Evolutionary conservation across 2,329 filamentous ascomycete genomes (phyloP).

Genomic region (Penicillium sumatraense): DNA sequence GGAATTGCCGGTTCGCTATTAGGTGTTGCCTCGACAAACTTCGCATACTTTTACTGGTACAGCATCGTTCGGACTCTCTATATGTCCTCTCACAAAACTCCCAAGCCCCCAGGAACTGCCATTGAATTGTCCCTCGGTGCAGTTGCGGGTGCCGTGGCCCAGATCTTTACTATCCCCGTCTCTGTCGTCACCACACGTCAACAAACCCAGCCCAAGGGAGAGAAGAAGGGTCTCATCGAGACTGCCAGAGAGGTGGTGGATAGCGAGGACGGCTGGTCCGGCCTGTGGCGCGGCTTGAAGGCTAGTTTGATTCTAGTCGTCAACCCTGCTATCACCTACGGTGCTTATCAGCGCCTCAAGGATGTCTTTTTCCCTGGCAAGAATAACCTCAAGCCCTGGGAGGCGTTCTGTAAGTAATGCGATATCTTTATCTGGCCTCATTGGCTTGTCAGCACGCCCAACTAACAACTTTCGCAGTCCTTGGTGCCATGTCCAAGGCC

Average conservation of each 20-base stretch:
- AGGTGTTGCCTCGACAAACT: slow-evolving; percentile 95
- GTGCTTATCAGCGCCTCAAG: slow-evolving; percentile 89
- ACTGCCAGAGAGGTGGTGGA: slow-evolving; percentile 88
- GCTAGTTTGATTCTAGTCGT: slow-evolving; percentile 93
- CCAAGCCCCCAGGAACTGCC: slow-evolving; percentile 73
- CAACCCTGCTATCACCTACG: slow-evolving; percentile 97
- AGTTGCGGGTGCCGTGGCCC: slow-evolving; percentile 84
- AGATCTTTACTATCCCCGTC: slow-evolving; percentile 95
- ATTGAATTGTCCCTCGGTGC: slow-evolving; percentile 85
- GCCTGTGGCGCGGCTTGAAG: slow-evolving; percentile 93
- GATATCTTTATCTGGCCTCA: not conserved
- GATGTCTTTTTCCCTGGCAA: slow-evolving; percentile 78
- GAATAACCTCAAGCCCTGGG: slow-evolving; percentile 74
- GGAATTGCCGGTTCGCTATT: slow-evolving; percentile 85
- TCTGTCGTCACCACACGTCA: slow-evolving; percentile 94
- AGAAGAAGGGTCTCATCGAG: slow-evolving; percentile 83
- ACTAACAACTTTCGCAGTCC: slow-evolving; percentile 58
- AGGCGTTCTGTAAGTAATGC: slow-evolving; percentile 80
- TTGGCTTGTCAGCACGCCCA: not conserved
- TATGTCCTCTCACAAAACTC: slow-evolving; percentile 60
- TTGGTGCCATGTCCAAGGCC: slow-evolving; percentile 91
- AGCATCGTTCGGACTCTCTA: slow-evolving; percentile 84
- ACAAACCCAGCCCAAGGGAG: slow-evolving; percentile 84
- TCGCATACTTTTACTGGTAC: slow-evolving; percentile 99
- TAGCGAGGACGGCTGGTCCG: slow-evolving; percentile 85